Conservation (phyloP, 257 asterid species). For the Solanum microdontum region DNA sequence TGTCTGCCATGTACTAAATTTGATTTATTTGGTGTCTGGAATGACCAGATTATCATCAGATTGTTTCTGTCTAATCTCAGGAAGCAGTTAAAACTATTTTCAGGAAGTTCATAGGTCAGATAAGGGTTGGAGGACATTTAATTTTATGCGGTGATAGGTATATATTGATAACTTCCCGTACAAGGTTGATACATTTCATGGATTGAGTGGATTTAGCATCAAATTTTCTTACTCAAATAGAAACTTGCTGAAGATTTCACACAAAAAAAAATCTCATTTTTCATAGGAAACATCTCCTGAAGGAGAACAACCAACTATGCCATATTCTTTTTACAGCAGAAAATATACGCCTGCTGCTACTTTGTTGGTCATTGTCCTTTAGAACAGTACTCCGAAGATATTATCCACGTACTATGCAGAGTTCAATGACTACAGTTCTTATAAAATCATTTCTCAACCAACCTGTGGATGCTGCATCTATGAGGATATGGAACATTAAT, state of each 20-base stretch:
- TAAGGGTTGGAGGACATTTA: slow-evolving; percentile 22
- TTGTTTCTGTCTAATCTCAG: slow-evolving; percentile 5
- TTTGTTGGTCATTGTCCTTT: neutral
- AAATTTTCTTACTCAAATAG: neutral
- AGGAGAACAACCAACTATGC: neutral
- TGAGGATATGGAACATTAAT: neutral
- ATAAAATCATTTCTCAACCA: neutral
- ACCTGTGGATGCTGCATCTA: neutral
- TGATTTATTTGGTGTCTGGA: neutral
- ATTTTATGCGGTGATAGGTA: slow-evolving; percentile 29
- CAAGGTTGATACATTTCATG: neutral
- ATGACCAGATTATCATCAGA: neutral
- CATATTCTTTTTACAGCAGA: neutral
- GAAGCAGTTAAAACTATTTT: slow-evolving; percentile 18
- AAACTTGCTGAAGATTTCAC: neutral
- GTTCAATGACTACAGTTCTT: neutral
- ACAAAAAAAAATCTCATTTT: neutral
- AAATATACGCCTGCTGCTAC: neutral
- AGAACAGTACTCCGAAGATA: neutral
- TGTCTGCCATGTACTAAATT: neutral
- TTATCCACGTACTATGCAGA: neutral
- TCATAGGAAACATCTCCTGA: neutral
- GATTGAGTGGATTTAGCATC: neutral
- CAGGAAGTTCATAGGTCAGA: slow-evolving; percentile 17
- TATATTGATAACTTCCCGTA: neutral